These are phyloP conservation scores for Nemania abortiva DNA, from an alignment of 2,329 filamentous ascomycete genomes.

Conservation along the genomic window DNA sequence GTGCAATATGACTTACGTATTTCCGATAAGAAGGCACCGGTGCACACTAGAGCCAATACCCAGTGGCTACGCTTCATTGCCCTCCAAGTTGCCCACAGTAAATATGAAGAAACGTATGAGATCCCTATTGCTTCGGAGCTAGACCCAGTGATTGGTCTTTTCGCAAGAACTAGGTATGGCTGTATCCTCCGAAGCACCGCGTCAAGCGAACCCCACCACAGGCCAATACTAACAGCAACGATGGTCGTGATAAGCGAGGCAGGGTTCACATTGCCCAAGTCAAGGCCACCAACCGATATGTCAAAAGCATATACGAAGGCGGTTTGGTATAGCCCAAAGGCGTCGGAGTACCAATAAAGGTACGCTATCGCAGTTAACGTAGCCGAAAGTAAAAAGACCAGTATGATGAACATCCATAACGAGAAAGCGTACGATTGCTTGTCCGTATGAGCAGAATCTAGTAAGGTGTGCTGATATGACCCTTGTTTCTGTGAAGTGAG, in stretches of 20 bases:
- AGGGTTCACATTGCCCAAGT: constrained; percentile 35
- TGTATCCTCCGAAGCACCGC: constrained; percentile 34
- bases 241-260: constrained; percentile 39
- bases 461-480: neutral
- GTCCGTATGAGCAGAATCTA: neutral
- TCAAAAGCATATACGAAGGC: constrained; percentile 39
- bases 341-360: constrained; percentile 34
- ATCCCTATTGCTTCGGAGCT: constrained; percentile 32
- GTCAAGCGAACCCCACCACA: constrained; percentile 38
- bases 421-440: constrained; percentile 17
- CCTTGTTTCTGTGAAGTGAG: neutral
- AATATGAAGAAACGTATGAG: constrained; percentile 36
- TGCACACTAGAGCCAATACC: constrained; percentile 34
- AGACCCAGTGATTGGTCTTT: constrained; percentile 26
- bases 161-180: constrained; percentile 36
- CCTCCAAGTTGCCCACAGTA: constrained; percentile 32
- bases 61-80: constrained; percentile 33
- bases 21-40: constrained; percentile 35
- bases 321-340: constrained; percentile 36
- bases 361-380: constrained; percentile 17
- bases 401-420: constrained; percentile 12
- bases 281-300: constrained; percentile 33
- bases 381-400: constrained; percentile 16
- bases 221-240: constrained; percentile 34
- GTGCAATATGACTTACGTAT: constrained; percentile 33